These are phyloP conservation scores for Tuber calosporum DNA, from an alignment of 495 filamentous ascomycete genomes.

Conservation along the genomic window DNA sequence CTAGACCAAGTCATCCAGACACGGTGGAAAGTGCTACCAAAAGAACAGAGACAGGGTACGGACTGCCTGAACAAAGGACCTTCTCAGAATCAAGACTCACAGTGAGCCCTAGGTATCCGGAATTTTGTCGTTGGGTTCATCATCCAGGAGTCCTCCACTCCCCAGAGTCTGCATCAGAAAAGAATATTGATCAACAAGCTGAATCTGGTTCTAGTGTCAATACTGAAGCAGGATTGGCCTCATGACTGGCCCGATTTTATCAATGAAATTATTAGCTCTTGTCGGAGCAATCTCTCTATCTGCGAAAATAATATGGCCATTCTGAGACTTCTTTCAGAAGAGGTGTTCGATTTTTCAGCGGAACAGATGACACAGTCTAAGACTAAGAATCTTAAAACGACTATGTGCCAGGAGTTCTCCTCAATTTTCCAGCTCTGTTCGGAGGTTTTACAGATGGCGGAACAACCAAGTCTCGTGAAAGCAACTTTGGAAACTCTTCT, in stretches of 20 bases:
- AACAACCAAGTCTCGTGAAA: slow-evolving; percentile 80
- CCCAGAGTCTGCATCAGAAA: slow-evolving; percentile 73
- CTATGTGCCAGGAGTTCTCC: slow-evolving; percentile 96
- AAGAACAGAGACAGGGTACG: slow-evolving; percentile 86
- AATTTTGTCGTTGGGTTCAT: slow-evolving; percentile 98
- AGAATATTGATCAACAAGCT: slow-evolving; percentile 92
- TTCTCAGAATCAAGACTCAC: slow-evolving; percentile 34
- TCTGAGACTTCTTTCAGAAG: slow-evolving; percentile 87
- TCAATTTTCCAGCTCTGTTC: slow-evolving; percentile 95
- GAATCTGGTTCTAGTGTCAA: slow-evolving; percentile 91
- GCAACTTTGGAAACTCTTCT: slow-evolving; percentile 90
- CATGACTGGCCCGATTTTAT: slow-evolving; percentile 99
- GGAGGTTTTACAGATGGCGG: slow-evolving; percentile 81
- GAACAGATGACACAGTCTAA: slow-evolving; percentile 98
- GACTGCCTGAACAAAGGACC: slow-evolving; percentile 9
- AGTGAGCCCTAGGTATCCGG: slow-evolving; percentile 63
- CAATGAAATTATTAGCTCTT: slow-evolving; percentile 96
- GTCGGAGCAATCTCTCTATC: slow-evolving; percentile 85
- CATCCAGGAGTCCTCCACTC: slow-evolving; percentile 79
- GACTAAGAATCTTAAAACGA: slow-evolving; percentile 89
- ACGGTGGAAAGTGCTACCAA: slow-evolving; percentile 92
- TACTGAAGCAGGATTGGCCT: slow-evolving; percentile 99
- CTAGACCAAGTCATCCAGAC: slow-evolving; percentile 98
- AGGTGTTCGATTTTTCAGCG: slow-evolving; percentile 97
- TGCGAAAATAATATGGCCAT: slow-evolving; percentile 99